Base-by-base conservation (phyloP, 257 asterid species). In the Apocynum venetum region DNA sequence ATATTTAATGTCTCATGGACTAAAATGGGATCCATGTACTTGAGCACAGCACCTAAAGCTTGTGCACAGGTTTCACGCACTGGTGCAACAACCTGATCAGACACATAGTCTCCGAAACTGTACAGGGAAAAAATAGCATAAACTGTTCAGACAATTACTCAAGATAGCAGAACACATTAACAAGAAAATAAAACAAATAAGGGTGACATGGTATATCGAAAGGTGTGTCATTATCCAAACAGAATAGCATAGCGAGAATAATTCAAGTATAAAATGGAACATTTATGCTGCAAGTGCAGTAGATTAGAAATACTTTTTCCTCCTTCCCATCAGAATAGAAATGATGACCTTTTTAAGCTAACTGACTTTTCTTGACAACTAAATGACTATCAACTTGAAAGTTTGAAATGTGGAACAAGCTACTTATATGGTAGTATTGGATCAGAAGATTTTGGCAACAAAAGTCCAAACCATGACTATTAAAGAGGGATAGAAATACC, bases 41-140 rank as follows among this genome's bases (percentile, higher is more conserved):
- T 96, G 76, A 96, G 89, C 79, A 91, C 97, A 77, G 98, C 98
- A 76, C 99, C 98, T 79, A 96, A 89, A 73, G 99, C 98, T 79
- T 96, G 99, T 6, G 99, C 99, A 88, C 99, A 96, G 53, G 99
- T 96, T 90, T 96, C 99, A 80, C 99, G 92, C 35, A 96, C 99
- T 53, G 99, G 99, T 36, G 99, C 99, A 85, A 96, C 99, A 78
- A 96, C 99, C 84, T 96, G 99, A 89, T 96, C 99, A 38, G 99
- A 96, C 79, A 96, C 94, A 49, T 96, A 96, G 81, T 96, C 99
- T 77, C 99, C 99, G 72, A 96, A 96, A 85, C 99, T 96, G 93
- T 63, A 80, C 57, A 68, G 82, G 72, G 79, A 70, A 49, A 63
- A 72, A 49, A 59, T 52, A 69, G 61, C 66, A 38, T 35, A 47